Evolutionary conservation across 2,329 filamentous ascomycete species (phyloP).

Genomic region (Magnaporthiopsis incrustans): DNA sequence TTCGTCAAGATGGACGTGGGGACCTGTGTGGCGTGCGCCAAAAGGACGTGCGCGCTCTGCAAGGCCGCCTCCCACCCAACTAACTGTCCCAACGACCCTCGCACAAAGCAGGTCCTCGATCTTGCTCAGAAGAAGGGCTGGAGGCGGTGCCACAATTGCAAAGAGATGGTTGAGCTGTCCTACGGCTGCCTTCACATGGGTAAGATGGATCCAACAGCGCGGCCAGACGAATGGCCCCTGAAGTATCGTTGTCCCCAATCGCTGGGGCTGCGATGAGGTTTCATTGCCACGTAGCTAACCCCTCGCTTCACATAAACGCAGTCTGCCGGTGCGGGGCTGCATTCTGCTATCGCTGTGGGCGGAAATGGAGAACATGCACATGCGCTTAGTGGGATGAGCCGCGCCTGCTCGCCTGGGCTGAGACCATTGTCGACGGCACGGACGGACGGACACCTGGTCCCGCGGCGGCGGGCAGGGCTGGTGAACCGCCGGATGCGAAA

Average conservation of each 20-base stretch:
- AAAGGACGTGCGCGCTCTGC: constrained; percentile 41
- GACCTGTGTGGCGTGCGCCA: constrained; percentile 32
- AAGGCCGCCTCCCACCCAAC: constrained; percentile 38
- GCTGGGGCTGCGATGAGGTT: background rate
- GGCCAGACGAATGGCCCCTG: too few species aligned
- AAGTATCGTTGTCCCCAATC: too few species aligned
- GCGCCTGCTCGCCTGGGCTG: background rate
- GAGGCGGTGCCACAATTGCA: constrained; percentile 42
- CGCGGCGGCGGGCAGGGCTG: too few species aligned
- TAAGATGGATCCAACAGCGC: constrained; percentile 22
- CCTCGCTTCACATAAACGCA: background rate
- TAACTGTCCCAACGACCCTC: constrained; percentile 38
- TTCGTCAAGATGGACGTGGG: constrained; percentile 26
- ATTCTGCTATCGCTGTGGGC: background rate
- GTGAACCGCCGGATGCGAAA: too few species aligned
- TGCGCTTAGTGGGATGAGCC: background rate
- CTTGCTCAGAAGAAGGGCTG: constrained; percentile 36
- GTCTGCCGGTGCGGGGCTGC: background rate
- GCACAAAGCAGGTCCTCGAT: constrained; percentile 28
- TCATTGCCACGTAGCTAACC: background rate
- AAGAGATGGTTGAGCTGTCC: constrained; percentile 36
- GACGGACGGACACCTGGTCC: too few species aligned
- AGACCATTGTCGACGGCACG: background rate
- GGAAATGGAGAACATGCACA: constrained; percentile 7
- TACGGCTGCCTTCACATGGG: constrained; percentile 52